Base-by-base conservation (phyloP, 495 filamentous ascomycete genomes). In the Penicillium salamii region DNA sequence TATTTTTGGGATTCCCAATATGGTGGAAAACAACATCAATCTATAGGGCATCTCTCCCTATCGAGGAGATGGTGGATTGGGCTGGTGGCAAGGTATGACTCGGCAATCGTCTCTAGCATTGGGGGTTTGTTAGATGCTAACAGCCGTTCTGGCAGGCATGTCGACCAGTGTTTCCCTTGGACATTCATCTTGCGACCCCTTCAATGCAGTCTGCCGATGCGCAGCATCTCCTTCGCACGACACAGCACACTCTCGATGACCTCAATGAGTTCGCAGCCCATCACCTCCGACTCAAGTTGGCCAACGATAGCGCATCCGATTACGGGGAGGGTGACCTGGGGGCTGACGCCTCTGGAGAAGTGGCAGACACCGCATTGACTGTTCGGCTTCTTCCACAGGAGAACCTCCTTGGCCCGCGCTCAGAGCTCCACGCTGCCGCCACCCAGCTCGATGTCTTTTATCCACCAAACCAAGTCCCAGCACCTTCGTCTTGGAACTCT, bases 1-100 rank as follows among this genome's bases (percentile, higher is more conserved):
- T 95, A 19, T 80, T 87, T 26, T 74, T 97, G 14, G 95, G 93
- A 14, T 69, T 97, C 51, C 93, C 93, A 55, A 85, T 96, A 83
- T 98, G 93, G 93, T 90, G 89, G 83, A 83, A 84, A 65, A 97
- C 93, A n/a, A 97, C 95, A 1, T 86, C 89, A 0, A 93, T 97
- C 57, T 90, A 97, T 71, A 82, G 93, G 35, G 90, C 93, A 2
- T 78, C 82, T 31, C 71, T 98, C 57, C 93, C 93, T 31, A 66
- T 97, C 59, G 76, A 84, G 57, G 80, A 86, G 50, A 98, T 98
- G 93, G 81, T 86, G 41, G 82, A 87, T 47, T 97, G 93, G 93
- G 88, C 91, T 12, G 87, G 95, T 62, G 90, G 93, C 36, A 91
- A 87, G 81, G 92, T 93, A 68, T 48, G 76, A 19, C 28, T 23